A percentile compares a stretch with the other conserved stretches of the same genome.
These are phyloP conservation scores for Yamadazyma dushanensis DNA, from an alignment of 1,139 yeast species.

Conservation along the genomic window DNA sequence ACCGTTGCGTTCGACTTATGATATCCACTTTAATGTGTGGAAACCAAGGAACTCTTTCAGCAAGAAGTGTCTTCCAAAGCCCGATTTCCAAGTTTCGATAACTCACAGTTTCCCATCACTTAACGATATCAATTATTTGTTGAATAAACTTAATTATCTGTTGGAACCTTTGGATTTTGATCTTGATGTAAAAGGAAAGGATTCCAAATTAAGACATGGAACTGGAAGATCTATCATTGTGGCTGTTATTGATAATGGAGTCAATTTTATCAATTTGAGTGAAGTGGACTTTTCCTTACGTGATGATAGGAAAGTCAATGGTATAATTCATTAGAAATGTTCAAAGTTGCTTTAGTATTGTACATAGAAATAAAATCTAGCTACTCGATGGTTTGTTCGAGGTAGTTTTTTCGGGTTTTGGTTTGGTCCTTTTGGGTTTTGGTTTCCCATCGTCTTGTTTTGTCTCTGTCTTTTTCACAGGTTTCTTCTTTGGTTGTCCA, in stretches of 20 bases:
- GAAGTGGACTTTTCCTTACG: slow-evolving; percentile 58
- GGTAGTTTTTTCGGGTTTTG: not conserved
- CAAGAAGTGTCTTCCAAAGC: slow-evolving; percentile 58
- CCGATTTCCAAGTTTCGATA: slow-evolving; percentile 75
- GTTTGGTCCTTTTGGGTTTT: too few relatives aligned
- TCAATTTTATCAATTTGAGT: slow-evolving; percentile 61
- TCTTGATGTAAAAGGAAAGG: slow-evolving; percentile 25
- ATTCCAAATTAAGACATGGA: slow-evolving; percentile 42
- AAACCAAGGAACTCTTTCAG: slow-evolving; percentile 74
- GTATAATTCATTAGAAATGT: slow-evolving; percentile 14
- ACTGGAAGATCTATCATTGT: slow-evolving; percentile 48
- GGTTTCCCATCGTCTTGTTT: too few relatives aligned
- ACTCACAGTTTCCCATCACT: slow-evolving; percentile 55
- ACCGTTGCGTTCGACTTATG: slow-evolving; percentile 8
- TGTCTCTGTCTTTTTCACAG: too few relatives aligned
- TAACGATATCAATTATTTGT: slow-evolving; percentile 32
- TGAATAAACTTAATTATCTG: slow-evolving; percentile 18
- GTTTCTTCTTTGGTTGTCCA: too few relatives aligned
- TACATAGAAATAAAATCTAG: not conserved
- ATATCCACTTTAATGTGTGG: slow-evolving; percentile 69
- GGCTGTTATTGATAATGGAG: slow-evolving; percentile 73
- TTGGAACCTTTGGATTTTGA: slow-evolving; percentile 20
- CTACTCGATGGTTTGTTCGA: slow-evolving; percentile 4
- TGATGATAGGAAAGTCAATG: slow-evolving; percentile 9
- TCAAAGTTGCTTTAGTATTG: not conserved